Evolutionary conservation across 2,329 filamentous ascomycete species (phyloP).

Genomic region (Pseudocercospora ulei): DNA sequence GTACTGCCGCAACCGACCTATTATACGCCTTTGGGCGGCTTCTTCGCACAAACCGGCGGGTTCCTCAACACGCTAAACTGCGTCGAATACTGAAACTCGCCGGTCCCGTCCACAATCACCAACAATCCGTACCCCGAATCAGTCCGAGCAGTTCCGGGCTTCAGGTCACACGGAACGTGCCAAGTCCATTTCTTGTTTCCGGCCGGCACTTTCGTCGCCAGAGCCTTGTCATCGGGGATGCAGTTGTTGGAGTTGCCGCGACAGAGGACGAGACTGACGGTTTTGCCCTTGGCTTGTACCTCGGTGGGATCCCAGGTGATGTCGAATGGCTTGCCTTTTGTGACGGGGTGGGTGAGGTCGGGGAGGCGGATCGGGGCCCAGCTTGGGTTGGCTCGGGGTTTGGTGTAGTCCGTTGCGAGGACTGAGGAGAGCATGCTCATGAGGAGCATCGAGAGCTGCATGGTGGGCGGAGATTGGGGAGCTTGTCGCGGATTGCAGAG

Average conservation of each 20-base stretch:
- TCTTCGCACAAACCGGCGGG: constrained; percentile 2
- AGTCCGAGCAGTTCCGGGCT: constrained; percentile 8
- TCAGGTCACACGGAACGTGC: constrained; percentile 15
- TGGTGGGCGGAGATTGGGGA: not conserved
- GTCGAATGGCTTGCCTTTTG: constrained; percentile 9
- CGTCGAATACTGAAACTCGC: constrained; percentile 18
- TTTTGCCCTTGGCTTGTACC: not conserved
- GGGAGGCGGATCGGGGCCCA: constrained; percentile 13
- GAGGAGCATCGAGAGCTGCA: not conserved
- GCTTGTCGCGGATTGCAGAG: too few species aligned
- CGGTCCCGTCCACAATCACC: constrained; percentile 17
- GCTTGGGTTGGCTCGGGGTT: constrained; percentile 10
- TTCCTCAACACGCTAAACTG: constrained; percentile 15
- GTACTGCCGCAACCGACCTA: too few species aligned
- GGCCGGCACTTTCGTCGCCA: constrained; percentile 7
- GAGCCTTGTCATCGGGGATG: constrained; percentile 6
- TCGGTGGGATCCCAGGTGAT: constrained; percentile 13
- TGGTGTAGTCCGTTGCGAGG: too few species aligned
- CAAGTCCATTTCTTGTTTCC: constrained; percentile 8
- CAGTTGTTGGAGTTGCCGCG: constrained; percentile 14
- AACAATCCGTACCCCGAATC: constrained; percentile 15
- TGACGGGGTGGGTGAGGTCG: constrained; percentile 11
- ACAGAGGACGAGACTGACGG: constrained; percentile 16
- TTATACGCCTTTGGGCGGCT: too few species aligned
- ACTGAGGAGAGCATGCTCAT: too few species aligned